Evolutionary conservation across 106 monocot species (phyloP).

Genomic region (Dendrobium chrysotoxum): DNA sequence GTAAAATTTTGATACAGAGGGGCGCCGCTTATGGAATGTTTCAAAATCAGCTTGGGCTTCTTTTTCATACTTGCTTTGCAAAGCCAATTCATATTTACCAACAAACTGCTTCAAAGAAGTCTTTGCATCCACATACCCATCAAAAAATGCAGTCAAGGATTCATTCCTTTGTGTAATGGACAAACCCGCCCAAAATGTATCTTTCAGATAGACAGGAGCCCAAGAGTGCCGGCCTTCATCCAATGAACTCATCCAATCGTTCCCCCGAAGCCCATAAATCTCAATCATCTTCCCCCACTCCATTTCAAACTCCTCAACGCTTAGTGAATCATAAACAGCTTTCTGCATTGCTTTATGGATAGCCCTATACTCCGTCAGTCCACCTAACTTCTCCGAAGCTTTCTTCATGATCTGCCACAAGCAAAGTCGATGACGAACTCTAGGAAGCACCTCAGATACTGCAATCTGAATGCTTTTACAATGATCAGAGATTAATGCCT

Average conservation of each 20-base stretch:
- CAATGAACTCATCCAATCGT: slow-evolving; percentile 40
- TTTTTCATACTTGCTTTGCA: slow-evolving; percentile 52
- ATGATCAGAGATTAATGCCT: slow-evolving; percentile 38
- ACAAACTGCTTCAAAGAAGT: slow-evolving; percentile 43
- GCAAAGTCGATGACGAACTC: slow-evolving; percentile 39
- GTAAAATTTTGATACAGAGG: slow-evolving; percentile 43
- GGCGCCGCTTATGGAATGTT: slow-evolving; percentile 50
- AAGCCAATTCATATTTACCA: slow-evolving; percentile 49
- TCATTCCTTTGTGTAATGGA: slow-evolving; percentile 33
- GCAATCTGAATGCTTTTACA: slow-evolving; percentile 36
- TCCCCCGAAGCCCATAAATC: slow-evolving; percentile 35
- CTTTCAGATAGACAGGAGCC: slow-evolving; percentile 52
- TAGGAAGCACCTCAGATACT: slow-evolving; percentile 30
- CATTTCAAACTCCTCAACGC: slow-evolving; percentile 41
- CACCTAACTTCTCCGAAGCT: slow-evolving; percentile 31
- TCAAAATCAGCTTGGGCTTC: slow-evolving; percentile 61
- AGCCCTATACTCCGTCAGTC: slow-evolving; percentile 27
- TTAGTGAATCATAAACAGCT: slow-evolving; percentile 52
- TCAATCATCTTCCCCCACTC: slow-evolving; percentile 46
- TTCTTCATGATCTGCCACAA: slow-evolving; percentile 45
- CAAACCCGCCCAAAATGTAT: slow-evolving; percentile 60
- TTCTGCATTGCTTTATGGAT: slow-evolving; percentile 42
- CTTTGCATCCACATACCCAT: slow-evolving; percentile 44
- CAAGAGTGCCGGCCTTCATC: slow-evolving; percentile 34
- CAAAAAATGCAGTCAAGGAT: slow-evolving; percentile 37